Evolutionary conservation across 305 asterid species (phyloP), one percentile per base, ranked within the genome.

Genomic region (Plantago coronopus): DNA sequence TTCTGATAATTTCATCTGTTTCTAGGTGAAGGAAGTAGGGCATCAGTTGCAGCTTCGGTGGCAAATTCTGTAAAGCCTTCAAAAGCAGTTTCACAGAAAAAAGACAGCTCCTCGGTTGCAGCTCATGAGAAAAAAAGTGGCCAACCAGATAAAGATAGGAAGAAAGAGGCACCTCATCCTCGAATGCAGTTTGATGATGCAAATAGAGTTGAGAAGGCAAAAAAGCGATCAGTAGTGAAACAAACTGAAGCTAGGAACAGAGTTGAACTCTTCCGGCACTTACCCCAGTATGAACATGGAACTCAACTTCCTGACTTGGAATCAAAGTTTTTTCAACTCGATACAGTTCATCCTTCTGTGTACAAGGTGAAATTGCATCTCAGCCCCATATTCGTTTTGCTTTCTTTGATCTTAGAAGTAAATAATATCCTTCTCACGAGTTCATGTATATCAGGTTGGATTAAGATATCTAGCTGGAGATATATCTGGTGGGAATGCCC

Each of bases 281-380:
- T 90, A 45, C 95, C 97, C 61, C 97, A 90, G 77, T 87, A 90
- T 81, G 95, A 90, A 68, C 90, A 81, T 70, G 97, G 96, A 67
- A 79, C 90, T 4, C 76, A 70, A 53, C 80, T 85, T 61, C 76
- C 83, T 65, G 91, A 80, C 61, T 85, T 90, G 22, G 94, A 87
- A 66, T 80, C 89, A 13, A 85, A 77, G 79, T 81, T 85, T 65
- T 90, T 87, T 75, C 88, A 82, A 68, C 83, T 83, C 21, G 86
- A 82, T 72, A 59, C 84, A 15, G 86, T 90, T 77, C 97, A 90
- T 79, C 89, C 94, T 73, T 83, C 94, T 57, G 84, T 90, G 48
- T 83, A 80, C 79, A 78, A 83, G 89, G 97, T 90, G 74, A 47
- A 11, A 17, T 23, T 53, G 25, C 7, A 12, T 0, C 3, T 51